Conservation (phyloP, 768 basidiomycete species). For the Leucogyrophana mollusca region DNA sequence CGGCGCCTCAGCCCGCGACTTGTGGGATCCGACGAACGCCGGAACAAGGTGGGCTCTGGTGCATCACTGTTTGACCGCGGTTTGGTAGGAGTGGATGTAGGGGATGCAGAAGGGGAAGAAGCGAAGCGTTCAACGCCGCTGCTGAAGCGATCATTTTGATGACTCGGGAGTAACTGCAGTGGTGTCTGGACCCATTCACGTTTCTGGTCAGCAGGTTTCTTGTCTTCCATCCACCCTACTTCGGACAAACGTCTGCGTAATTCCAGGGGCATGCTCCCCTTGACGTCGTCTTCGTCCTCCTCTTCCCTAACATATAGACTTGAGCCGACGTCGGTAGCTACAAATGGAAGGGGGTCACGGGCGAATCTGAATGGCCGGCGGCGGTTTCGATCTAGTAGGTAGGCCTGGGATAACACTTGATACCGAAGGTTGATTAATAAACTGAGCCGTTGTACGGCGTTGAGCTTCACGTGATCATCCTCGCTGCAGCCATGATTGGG, state of each 20-base stretch:
- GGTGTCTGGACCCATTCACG: slow-evolving; percentile 62
- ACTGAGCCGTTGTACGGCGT: slow-evolving; percentile 54
- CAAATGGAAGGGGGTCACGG: slow-evolving; percentile 70
- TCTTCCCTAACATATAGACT: slow-evolving; percentile 55
- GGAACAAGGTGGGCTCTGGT: slow-evolving; percentile 37
- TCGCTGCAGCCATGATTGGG: not conserved
- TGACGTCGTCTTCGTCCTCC: slow-evolving; percentile 49
- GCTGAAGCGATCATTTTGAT: slow-evolving; percentile 54
- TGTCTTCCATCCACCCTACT: slow-evolving; percentile 73
- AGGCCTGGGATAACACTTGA: slow-evolving; percentile 62
- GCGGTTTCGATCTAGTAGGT: slow-evolving; percentile 57
- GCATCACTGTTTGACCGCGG: slow-evolving; percentile 18
- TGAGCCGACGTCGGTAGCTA: slow-evolving; percentile 74
- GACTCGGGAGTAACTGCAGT: slow-evolving; percentile 59
- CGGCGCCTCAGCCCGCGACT: slow-evolving; percentile 57
- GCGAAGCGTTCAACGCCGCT: slow-evolving; percentile 24
- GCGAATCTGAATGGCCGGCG: slow-evolving; percentile 67
- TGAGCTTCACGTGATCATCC: slow-evolving; percentile 34
- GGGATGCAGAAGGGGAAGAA: slow-evolving; percentile 31
- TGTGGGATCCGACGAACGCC: slow-evolving; percentile 35
- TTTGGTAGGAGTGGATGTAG: slow-evolving; percentile 33
- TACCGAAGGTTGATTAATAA: slow-evolving; percentile 66
- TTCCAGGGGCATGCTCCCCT: slow-evolving; percentile 60
- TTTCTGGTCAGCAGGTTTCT: slow-evolving; percentile 51
- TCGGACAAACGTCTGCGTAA: slow-evolving; percentile 64